Evolutionary conservation across 2,329 filamentous ascomycete genomes (phyloP), one percentile per base, ranked within the genome.

Genomic region (Septoria linicola): DNA sequence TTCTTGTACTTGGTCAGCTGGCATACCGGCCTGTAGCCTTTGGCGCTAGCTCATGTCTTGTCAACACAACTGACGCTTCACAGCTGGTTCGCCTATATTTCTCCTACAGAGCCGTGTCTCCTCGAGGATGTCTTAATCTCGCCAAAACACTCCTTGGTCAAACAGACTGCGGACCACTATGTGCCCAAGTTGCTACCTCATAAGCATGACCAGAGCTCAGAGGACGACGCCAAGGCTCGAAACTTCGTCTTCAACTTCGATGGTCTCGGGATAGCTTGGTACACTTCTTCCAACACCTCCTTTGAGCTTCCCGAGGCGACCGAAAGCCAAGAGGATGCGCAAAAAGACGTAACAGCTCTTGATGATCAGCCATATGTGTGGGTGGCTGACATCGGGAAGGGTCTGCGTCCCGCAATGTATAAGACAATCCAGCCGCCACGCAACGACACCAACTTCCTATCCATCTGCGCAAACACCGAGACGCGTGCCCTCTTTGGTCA

Each of bases 1-100:
- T 27, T 27, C 5, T 27, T 27, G 23, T 10, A 5, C 10, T 27
- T 10, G 23, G n/a, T n/a, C n/a, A n/a, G n/a, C n/a, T n/a, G n/a
- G n/a, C n/a, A n/a, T n/a, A n/a, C n/a, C n/a, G n/a, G n/a, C n/a
- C n/a, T n/a, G n/a, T n/a, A n/a, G n/a, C n/a, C n/a, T n/a, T n/a
- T n/a, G n/a, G n/a, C n/a, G n/a, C n/a, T n/a, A n/a, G n/a, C n/a
- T n/a, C n/a, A n/a, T n/a, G n/a, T n/a, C n/a, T 27, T 10, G 23
- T 5, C 23, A 27, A 27, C 23, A 27, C 5, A 5, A 27, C 23
- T 27, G 23, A 27, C 23, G 10, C 23, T 10, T 5, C n/a, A 31
- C 66, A 76, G 78, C 27, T 80, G 78, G 78, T 80, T 80, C 57
- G 77, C 77, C 16, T 80, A 80, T 59, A 73, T 81, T 49, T 78